phyloP scores from a whole-genome alignment of 2,329 filamentous ascomycete species.

The Teratosphaeria gauchensis region DNA sequence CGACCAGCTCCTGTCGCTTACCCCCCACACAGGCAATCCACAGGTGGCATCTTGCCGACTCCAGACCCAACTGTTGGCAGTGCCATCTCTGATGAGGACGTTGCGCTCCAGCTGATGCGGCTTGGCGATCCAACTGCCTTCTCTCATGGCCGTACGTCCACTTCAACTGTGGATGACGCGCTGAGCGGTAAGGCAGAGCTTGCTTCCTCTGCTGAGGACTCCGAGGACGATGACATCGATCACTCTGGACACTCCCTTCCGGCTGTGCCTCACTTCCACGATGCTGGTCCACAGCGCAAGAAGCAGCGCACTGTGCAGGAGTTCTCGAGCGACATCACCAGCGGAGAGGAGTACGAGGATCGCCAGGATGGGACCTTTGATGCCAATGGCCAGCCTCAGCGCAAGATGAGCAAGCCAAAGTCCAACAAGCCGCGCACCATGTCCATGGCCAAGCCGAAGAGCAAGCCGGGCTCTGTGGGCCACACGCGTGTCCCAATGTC shows the following conservation, averaged over 20 bases:
- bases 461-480: constrained; percentile 24
- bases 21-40: constrained; percentile 32
- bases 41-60: constrained; percentile 65
- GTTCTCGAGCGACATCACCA: constrained; percentile 48
- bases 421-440: constrained; percentile 24
- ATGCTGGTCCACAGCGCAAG: constrained; percentile 24
- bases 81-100: constrained; percentile 96
- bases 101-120: constrained; percentile 92
- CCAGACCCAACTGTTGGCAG: constrained; percentile 96
- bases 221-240: constrained; percentile 69
- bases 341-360: constrained; percentile 51
- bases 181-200: constrained; percentile 83
- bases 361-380: constrained; percentile 44
- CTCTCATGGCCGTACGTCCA: constrained; percentile 84
- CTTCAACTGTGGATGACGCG: constrained; percentile 85
- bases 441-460: constrained; percentile 44
- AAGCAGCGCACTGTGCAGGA: constrained; percentile 37
- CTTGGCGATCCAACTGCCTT: constrained; percentile 89
- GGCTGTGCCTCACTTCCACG: constrained; percentile 19
- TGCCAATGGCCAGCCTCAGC: constrained; percentile 42
- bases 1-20: constrained; percentile 22
- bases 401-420: constrained; percentile 35
- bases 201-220: constrained; percentile 58
- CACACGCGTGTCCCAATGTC: constrained; percentile 38
- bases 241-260: constrained; percentile 50